Evolutionary conservation across 2,329 filamentous ascomycete species (phyloP), one percentile per base, ranked within the genome.

Genomic region (Grosmannia serpens): DNA sequence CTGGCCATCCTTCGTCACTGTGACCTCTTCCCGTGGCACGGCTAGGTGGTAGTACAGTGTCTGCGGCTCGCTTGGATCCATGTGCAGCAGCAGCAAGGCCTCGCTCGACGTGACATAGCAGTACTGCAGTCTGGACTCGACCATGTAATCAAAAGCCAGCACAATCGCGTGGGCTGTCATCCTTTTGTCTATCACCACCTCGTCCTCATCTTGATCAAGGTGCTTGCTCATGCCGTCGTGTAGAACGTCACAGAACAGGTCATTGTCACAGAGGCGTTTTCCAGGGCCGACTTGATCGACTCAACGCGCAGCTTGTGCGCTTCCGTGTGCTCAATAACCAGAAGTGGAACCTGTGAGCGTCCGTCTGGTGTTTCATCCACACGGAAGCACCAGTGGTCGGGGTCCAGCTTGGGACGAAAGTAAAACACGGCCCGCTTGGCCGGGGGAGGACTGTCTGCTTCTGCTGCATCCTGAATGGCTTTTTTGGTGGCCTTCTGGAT

Each of bases 31-130:
- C 6, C n/a, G 13, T 11, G 56, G 55, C 10, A 55, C 4, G 3
- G 47, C 53, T 17, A 59, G 38, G 38, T 59, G 58, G 49, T 59
- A 56, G 53, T 56, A 59, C 15, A 59, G 24, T 22, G 57, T 58
- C 20, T 8, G 29, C 29, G 27, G 13, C 4, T 58, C 41, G 2
- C 20, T 41, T 1, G 51, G 27, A 13, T 51, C 22, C 15, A 58
- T 20, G 24, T 56, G n/a, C 41, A 56, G 31, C 27, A 56, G 29
- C 8, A 56, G 41, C 26, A 56, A 13, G 8, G n/a, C 44, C 20
- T 56, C 26, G 9, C 54, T 41, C n/a, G 46, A 49, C 9, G 54
- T 27, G 26, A 50, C 44, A 13, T 50, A 56, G 54, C 41, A 6
- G 46, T 56, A 56, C 17, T 20, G 33, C 17, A 56, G 54, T 1